Evolutionary conservation across 1,284 basidiomycete species (phyloP).

Genomic region (Amylostereum areolatum): DNA sequence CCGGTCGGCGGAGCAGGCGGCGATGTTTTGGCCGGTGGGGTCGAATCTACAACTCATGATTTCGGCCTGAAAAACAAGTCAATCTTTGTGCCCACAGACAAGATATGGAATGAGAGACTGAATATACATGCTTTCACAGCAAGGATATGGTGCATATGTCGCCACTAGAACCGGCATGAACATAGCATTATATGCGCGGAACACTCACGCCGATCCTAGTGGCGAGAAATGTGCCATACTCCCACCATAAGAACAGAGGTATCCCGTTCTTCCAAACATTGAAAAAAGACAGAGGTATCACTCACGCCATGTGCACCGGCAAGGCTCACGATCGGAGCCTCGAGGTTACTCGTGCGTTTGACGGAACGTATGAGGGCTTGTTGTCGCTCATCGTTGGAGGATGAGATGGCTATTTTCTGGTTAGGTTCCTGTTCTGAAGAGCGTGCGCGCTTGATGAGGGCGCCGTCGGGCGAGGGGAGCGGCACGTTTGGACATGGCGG

Average conservation of each 20-base stretch:
- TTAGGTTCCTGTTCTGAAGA: constrained; percentile 46
- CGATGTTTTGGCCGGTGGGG: constrained; percentile 76
- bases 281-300: constrained; percentile 5
- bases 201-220: no score
- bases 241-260: no score
- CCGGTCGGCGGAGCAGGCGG: constrained; percentile 76
- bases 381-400: constrained; percentile 59
- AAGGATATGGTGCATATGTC: no score
- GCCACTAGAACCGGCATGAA: no score
- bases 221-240: no score
- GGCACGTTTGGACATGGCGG: constrained; percentile 67
- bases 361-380: constrained; percentile 74
- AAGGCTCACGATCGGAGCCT: constrained; percentile 76
- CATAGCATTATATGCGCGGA: no score
- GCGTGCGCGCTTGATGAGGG: constrained; percentile 60
- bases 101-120: constrained; percentile 1
- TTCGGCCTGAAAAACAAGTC: constrained; percentile 46
- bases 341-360: constrained; percentile 71
- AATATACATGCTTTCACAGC: no score
- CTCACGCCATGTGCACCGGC: constrained; percentile 69
- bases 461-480: constrained; percentile 46
- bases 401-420: constrained; percentile 72
- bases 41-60: constrained; percentile 78
- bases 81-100: no score
- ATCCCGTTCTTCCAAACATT: background rate